phyloP scores from a whole-genome alignment of 768 basidiomycete species.

The Mycena metata region DNA sequence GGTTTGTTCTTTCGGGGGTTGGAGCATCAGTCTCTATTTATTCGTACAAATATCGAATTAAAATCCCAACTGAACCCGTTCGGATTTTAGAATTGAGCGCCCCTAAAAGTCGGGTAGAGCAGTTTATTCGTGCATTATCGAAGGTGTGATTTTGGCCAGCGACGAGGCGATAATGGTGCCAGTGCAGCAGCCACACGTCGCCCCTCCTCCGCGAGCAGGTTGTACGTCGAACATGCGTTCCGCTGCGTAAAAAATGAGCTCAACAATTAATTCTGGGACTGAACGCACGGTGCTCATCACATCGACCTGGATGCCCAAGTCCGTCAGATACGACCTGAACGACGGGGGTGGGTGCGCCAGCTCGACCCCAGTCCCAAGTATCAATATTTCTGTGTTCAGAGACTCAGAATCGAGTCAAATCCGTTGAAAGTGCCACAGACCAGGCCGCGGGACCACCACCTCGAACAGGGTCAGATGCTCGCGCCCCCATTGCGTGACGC shows the following conservation, averaged over 20 bases:
- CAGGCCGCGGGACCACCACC: conserved; percentile 86
- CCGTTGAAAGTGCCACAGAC: conserved; percentile 57
- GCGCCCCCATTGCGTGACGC: conserved; percentile 75
- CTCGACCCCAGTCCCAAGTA: conserved; percentile 88
- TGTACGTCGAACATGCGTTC: conserved; percentile 91
- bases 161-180: conserved; percentile 68
- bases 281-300: conserved; percentile 83
- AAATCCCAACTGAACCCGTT: too few relatives aligned
- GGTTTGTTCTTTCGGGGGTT: too few relatives aligned
- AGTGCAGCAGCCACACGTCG: conserved; percentile 92
- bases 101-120: too few relatives aligned
- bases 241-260: conserved; percentile 32
- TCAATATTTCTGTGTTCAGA: conserved; percentile 77
- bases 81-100: too few relatives aligned
- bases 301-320: conserved; percentile 89
- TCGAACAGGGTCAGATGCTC: conserved; percentile 88
- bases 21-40: too few relatives aligned
- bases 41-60: too few relatives aligned
- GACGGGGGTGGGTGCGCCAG: conserved; percentile 77
- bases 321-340: conserved; percentile 75
- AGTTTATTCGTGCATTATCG: not conserved
- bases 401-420: not conserved
- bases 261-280: not conserved
- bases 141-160: not conserved
- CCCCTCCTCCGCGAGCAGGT: conserved; percentile 93